Evolutionary conservation across 2,329 filamentous ascomycete species (phyloP).

Genomic region (Pseudopithomyces maydicus): DNA sequence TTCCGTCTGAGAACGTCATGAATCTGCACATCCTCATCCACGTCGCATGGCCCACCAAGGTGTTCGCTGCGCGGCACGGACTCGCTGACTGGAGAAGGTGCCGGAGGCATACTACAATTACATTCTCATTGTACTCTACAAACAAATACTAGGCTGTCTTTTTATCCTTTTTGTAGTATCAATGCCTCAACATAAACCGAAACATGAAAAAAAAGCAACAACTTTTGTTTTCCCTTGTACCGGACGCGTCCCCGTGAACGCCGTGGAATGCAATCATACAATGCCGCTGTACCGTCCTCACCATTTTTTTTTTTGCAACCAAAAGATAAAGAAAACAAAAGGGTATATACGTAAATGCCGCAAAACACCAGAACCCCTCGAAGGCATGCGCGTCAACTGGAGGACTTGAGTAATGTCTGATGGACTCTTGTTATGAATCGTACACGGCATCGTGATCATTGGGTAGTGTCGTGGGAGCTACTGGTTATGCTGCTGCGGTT

Average conservation of each 20-base stretch:
- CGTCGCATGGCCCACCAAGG: too few species aligned
- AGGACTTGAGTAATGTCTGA: too few species aligned
- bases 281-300: background rate
- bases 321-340: conserved; percentile 2
- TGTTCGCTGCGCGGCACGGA: background rate
- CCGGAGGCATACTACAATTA: background rate
- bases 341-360: conserved; percentile 21
- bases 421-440: too few species aligned
- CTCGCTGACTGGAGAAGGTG: background rate
- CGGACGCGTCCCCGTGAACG: background rate
- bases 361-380: conserved; percentile 6
- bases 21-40: background rate
- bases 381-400: too few species aligned
- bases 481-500: conserved; percentile 45
- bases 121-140: background rate
- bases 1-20: background rate
- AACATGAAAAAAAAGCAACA: background rate
- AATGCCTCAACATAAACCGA: background rate
- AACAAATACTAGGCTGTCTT: background rate
- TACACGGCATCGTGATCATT: background rate
- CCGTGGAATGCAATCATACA: conserved; percentile 4
- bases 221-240: conserved; percentile 1
- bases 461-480: conserved; percentile 34
- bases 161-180: background rate
- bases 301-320: conserved; percentile 3